Conservation (phyloP, 169 alveolate species). For the Plasmodium vivax region DNA sequence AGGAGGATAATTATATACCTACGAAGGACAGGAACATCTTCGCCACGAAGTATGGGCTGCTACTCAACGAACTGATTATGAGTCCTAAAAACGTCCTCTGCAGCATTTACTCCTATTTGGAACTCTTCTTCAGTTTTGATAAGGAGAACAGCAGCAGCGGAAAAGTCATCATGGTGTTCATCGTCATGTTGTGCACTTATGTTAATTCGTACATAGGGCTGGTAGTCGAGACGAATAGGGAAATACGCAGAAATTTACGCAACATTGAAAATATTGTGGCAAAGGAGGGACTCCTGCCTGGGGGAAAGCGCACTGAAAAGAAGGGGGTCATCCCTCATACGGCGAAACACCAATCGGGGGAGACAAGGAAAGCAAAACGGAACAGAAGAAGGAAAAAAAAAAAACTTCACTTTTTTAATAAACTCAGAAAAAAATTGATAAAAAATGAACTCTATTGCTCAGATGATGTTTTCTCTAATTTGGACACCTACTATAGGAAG, state of each 20-base stretch:
- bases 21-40: slow-evolving; percentile 78
- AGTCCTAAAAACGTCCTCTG: slow-evolving; percentile 70
- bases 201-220: slow-evolving; percentile 50
- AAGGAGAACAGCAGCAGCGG: slow-evolving; percentile 25
- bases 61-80: slow-evolving; percentile 82
- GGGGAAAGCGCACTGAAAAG: background rate
- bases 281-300: slow-evolving; percentile 1
- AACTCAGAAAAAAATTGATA: slow-evolving; percentile 41
- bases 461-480: slow-evolving; percentile 34
- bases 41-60: slow-evolving; percentile 85
- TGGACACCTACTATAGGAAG: slow-evolving; percentile 37
- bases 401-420: slow-evolving; percentile 17
- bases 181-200: slow-evolving; percentile 43
- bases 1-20: slow-evolving; percentile 81
- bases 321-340: background rate
- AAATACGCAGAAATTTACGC: slow-evolving; percentile 17
- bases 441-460: slow-evolving; percentile 73
- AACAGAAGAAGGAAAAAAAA: background rate
- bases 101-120: slow-evolving; percentile 57
- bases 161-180: slow-evolving; percentile 37
- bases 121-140: slow-evolving; percentile 49
- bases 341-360: background rate
- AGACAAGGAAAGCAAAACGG: background rate
- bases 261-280: slow-evolving; percentile 42
- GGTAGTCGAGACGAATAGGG: slow-evolving; percentile 40